Evolutionary conservation across 352 stramenopile genomes (phyloP).

Genomic region (Pythium aquatile): DNA sequence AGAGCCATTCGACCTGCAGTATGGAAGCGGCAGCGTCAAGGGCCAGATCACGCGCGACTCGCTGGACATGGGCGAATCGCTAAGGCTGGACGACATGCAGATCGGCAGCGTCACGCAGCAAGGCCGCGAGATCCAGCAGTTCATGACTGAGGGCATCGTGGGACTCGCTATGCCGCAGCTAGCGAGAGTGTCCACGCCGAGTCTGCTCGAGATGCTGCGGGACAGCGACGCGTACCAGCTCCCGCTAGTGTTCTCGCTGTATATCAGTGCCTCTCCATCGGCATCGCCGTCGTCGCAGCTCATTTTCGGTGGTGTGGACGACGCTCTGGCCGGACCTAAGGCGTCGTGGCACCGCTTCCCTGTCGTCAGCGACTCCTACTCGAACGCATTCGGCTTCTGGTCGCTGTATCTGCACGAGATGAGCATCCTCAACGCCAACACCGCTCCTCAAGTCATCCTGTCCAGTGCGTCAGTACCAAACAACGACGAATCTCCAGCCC

Average conservation of each 20-base stretch:
- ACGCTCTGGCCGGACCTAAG: slow-evolving; percentile 22
- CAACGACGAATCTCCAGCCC: not conserved
- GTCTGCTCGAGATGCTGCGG: slow-evolving; percentile 25
- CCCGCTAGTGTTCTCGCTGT: slow-evolving; percentile 38
- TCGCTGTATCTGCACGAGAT: slow-evolving; percentile 23
- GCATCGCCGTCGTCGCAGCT: slow-evolving; percentile 33
- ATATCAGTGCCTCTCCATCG: slow-evolving; percentile 32
- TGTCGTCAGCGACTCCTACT: slow-evolving; percentile 16
- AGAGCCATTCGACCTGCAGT: slow-evolving; percentile 28
- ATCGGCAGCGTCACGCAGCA: slow-evolving; percentile 31
- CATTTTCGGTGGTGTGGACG: slow-evolving; percentile 35
- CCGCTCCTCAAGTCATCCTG: not conserved
- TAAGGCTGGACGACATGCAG: slow-evolving; percentile 13
- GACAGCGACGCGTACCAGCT: slow-evolving; percentile 16
- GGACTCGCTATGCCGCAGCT: slow-evolving; percentile 33
- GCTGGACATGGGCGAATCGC: slow-evolving; percentile 17
- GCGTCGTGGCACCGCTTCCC: slow-evolving; percentile 32
- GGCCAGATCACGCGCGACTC: slow-evolving; percentile 27
- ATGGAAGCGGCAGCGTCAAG: slow-evolving; percentile 35
- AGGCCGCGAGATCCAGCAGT: slow-evolving; percentile 29
- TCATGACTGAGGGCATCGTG: slow-evolving; percentile 40
- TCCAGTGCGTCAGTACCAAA: not conserved
- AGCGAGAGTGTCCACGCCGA: slow-evolving; percentile 28
- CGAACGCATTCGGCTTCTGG: slow-evolving; percentile 29
- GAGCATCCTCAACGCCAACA: not conserved